Percentiles rank a stretch among this genome's conserved stretches.
These are phyloP conservation scores for Sporothrix euskadiensis DNA, from an alignment of 2,329 filamentous ascomycete genomes.

Conservation along the genomic window DNA sequence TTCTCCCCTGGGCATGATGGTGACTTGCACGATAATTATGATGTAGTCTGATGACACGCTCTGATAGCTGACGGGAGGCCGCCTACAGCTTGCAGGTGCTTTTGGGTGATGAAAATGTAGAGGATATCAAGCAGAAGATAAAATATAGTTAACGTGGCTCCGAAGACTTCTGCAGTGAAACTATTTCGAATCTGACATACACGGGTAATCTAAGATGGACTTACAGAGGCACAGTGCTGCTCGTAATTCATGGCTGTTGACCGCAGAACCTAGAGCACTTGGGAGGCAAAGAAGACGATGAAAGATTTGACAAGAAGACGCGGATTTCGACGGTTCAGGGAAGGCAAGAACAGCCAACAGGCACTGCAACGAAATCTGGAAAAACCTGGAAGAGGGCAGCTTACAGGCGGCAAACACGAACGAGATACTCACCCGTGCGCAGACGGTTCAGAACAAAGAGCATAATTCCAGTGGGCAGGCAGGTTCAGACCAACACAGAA, in stretches of 20 bases:
- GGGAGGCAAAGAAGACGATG: neutral
- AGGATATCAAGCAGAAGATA: neutral
- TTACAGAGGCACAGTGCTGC: neutral
- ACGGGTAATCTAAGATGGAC: neutral
- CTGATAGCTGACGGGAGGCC: conserved; percentile 4
- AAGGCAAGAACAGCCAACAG: neutral
- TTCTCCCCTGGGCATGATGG: neutral
- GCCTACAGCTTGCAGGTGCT: neutral
- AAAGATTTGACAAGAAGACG: neutral
- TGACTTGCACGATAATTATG: neutral
- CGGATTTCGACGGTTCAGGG: conserved; percentile 6
- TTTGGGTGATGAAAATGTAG: neutral
- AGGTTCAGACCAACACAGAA: neutral
- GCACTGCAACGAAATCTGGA: neutral
- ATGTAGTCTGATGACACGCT: neutral
- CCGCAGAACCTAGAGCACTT: neutral
- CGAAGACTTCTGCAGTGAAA: neutral
- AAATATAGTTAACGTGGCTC: too few species aligned
- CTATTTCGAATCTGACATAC: neutral
- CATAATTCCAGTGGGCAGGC: neutral
- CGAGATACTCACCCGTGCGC: neutral
- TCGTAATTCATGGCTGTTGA: neutral
- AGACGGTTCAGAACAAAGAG: neutral
- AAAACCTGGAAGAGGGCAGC: neutral
- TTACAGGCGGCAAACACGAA: neutral